Evolutionary conservation across 2,329 filamentous ascomycete genomes (phyloP).

Genomic region (Botrytis sinoallii): DNA sequence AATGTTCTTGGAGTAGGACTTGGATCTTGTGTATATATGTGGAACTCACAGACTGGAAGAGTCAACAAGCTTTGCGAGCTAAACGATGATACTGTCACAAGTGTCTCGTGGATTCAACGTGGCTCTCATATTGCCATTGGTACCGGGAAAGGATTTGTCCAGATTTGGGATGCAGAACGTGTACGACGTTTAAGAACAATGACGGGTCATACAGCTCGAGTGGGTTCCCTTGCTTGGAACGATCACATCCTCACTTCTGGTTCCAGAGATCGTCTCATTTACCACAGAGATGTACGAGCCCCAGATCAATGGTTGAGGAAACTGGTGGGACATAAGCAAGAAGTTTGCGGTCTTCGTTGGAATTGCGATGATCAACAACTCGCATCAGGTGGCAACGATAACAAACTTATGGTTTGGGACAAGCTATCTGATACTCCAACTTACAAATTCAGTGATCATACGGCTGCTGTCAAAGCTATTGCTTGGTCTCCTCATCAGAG

Average conservation of each 20-base stretch:
- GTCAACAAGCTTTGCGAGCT: conserved; percentile 94
- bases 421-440: conserved; percentile 88
- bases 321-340: conserved; percentile 92
- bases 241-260: conserved; percentile 95
- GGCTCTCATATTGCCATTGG: conserved; percentile 95
- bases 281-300: conserved; percentile 90
- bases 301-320: conserved; percentile 87
- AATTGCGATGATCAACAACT: conserved; percentile 94
- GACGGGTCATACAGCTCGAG: conserved; percentile 91
- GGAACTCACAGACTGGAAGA: conserved; percentile 87
- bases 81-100: conserved; percentile 90
- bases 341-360: conserved; percentile 96
- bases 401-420: conserved; percentile 98
- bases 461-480: conserved; percentile 94
- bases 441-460: conserved; percentile 93
- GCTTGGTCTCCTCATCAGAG: conserved; percentile 97
- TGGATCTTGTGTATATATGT: conserved; percentile 94
- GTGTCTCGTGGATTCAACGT: conserved; percentile 97
- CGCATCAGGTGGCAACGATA: conserved; percentile 95
- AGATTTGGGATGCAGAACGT: conserved; percentile 95
- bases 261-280: conserved; percentile 88
- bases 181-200: conserved; percentile 85
- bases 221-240: conserved; percentile 95
- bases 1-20: conserved; percentile 92
- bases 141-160: conserved; percentile 88